Evolutionary conservation across 345 rosid species (phyloP).

Genomic region (rapeseed (Brassica napus)): Da-Ae NC_063440.1:15740501-15741000

Average conservation of each 20-base stretch:
- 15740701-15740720: constrained; percentile 58
- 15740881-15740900: constrained; percentile 91
- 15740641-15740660: constrained; percentile 92
- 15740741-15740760: constrained; percentile 98
- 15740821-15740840: constrained; percentile 8
- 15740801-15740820: constrained; percentile 58
- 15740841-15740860: background rate
- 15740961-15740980: constrained; percentile 78
- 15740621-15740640: constrained; percentile 71
- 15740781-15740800: constrained; percentile 87
- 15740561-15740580: constrained; percentile 82
- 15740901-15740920: constrained; percentile 79
- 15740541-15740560: constrained; percentile 74
- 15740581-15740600: constrained; percentile 95
- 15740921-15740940: constrained; percentile 89
- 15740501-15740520: background rate
- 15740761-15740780: constrained; percentile 93
- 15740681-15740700: constrained; percentile 92
- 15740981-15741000: constrained; percentile 65
- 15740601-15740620: constrained; percentile 65
- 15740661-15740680: constrained; percentile 76
- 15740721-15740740: constrained; percentile 99
- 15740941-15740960: constrained; percentile 68
- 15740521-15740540: constrained; percentile 72
- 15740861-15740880: constrained; percentile 56